Percentiles rank a stretch among this genome's conserved stretches.
Conservation (phyloP, 805 yeast genomes). For the Lipomyces yamadae region DNA sequence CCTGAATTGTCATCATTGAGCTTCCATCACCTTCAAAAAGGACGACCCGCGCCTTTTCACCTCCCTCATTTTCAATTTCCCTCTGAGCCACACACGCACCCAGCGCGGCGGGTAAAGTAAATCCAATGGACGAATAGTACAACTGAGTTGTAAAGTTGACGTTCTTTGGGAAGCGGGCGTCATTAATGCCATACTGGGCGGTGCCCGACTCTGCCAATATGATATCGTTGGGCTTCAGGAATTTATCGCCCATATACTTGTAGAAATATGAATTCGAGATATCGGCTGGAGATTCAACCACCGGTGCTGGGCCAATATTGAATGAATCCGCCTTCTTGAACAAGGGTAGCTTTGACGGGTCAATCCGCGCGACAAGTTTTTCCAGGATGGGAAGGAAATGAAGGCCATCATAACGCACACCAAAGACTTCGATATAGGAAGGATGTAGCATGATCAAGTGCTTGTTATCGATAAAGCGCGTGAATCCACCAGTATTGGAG, state of each 20-base stretch:
- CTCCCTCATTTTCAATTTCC: conserved; percentile 52
- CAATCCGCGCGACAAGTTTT: conserved; percentile 49
- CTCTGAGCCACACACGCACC: conserved; percentile 78
- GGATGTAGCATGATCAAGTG: conserved; percentile 58
- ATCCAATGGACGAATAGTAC: conserved; percentile 85
- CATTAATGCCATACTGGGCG: conserved; percentile 76
- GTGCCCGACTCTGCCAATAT: conserved; percentile 85
- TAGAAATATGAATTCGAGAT: conserved; percentile 49
- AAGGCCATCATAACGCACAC: conserved; percentile 49
- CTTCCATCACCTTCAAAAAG: conserved; percentile 91
- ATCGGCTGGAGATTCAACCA: conserved; percentile 32
- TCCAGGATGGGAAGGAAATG: conserved; percentile 59
- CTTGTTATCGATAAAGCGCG: conserved; percentile 54
- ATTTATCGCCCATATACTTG: conserved; percentile 46
- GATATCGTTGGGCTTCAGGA: conserved; percentile 66
- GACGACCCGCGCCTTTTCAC: conserved; percentile 55
- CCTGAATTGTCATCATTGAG: conserved; percentile 90
- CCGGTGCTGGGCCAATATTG: conserved; percentile 37
- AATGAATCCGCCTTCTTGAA: conserved; percentile 41
- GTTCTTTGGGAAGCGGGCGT: conserved; percentile 62
- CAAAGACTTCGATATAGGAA: conserved; percentile 56
- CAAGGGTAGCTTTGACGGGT: conserved; percentile 41
- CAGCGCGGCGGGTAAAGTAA: conserved; percentile 82
- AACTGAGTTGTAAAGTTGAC: conserved; percentile 59
- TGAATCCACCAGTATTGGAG: conserved; percentile 69